Base-by-base conservation (phyloP, 2,329 filamentous ascomycete genomes). In the Fusarium sambucinum region DNA sequence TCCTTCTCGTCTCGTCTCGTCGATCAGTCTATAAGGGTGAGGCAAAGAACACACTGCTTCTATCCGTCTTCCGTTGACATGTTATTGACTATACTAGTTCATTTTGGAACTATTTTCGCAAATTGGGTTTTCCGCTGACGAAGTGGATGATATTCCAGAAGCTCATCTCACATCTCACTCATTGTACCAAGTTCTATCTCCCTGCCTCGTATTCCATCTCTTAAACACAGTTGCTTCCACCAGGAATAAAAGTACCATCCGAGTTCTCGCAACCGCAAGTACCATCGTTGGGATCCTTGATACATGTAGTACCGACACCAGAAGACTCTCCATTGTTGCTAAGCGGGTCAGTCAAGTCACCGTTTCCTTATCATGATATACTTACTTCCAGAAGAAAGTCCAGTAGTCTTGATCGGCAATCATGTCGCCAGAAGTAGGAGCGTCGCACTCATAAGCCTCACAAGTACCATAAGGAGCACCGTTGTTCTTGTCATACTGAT, bases 321-420 rank as follows among this genome's bases (percentile, higher is more conserved):
- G 62, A 66, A 17, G 59, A 66, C 37, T 70, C 63, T 35, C 71
- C 69, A 21, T 70, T 70, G 35, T 45, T 35, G 19, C 71, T 74
- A 29, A 0, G 14, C 6, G 17, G 0, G 42, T 70, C 37, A 73
- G 61, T 10, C 25, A 21, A 73, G 59, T 14, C 27, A 25, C 10
- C 17, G 1, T 1, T 6, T 13, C 6, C 35, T 16, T 19, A 13
- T 13, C 12, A 19, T 19, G 6, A 19, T 38, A 8, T 38, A 61
- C 69, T 62, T 53, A 73, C 71, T 56, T 64, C 71, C 71, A 73
- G 68, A 71, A 73, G 40, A 73, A 73, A 11, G 71, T 74, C 71
- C 71, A 73, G 65, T 66, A 74, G 37, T 73, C 71, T 2, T 41
- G 32, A n/a, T 73, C 44, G 2, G 56, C 23, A 11, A 59, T 66